Evolutionary conservation across 192 early-diverging fungal species (phyloP), one percentile per base, ranked within the genome.

Genomic region (Podila epicladia): DNA sequence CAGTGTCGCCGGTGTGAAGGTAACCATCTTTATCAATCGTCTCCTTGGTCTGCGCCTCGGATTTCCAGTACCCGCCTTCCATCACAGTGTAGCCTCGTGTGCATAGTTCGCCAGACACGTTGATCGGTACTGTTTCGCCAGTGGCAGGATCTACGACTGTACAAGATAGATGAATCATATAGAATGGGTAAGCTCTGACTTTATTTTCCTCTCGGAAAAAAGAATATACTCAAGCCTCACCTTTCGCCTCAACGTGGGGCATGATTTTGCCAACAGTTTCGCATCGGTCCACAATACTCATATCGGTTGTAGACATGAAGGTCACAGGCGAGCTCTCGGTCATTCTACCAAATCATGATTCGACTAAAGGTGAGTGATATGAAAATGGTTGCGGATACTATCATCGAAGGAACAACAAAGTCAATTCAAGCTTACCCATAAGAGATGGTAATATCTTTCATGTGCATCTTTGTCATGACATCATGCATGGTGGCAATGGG

Each of bases 1-100:
- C 87, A 11, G 83, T 67, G 38, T 88, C 87, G 5, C 87, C 87
- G 19, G 85, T 83, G 58, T 86, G 85, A 83, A 88, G 85, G 74
- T 79, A 88, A 7, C 83, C 75, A 2, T 86, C 83, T 2, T 59
- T 32, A 49, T 86, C 85, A 19, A 88, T 49, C 15, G 70, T 69
- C 6, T 74, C 82, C 37, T 68, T 75, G 19, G 87, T 88, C 37
- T 83, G 82, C 13, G 48, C 64, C 58, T 82, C 68, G 15, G 79
- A 79, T 32, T 82, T 65, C 79, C 84, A 88, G 58, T 88, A 88
- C 31, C 82, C 82, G 15, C 85, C 83, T 26, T 83, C 73, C 87
- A 88, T 88, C 13, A 85, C 72, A 26, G 71, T 66, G 45, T 84
- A 86, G 8, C 85, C 85, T 9, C 75, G 62, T 45, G 80, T 69